Conservation (phyloP, 352 stramenopile species). For the Phytophthora vignae region DNA sequence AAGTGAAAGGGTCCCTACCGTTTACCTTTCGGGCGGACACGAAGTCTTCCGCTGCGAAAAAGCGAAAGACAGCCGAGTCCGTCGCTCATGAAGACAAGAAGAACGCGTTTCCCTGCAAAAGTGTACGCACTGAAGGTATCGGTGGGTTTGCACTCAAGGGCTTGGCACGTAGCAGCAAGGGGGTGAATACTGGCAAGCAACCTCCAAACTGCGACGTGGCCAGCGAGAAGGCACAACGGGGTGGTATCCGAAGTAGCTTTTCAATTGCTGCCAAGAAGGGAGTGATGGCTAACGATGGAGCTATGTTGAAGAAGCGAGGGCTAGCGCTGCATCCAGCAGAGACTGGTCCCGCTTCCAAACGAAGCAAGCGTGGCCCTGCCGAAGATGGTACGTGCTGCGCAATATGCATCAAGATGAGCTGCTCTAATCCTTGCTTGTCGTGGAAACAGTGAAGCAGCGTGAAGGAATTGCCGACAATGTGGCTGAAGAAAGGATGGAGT, state of each 20-base stretch:
- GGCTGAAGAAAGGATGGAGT: neutral
- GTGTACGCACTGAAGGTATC: neutral
- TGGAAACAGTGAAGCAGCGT: slow-evolving; percentile 1
- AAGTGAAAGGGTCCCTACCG: slow-evolving; percentile 11
- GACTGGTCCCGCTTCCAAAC: slow-evolving; percentile 21
- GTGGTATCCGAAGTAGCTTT: slow-evolving; percentile 1
- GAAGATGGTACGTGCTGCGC: slow-evolving; percentile 19
- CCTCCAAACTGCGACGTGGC: neutral
- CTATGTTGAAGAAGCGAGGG: slow-evolving; percentile 30
- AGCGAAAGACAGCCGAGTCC: slow-evolving; percentile 28
- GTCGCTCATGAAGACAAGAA: slow-evolving; percentile 8
- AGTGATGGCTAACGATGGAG: slow-evolving; percentile 13
- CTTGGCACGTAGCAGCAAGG: slow-evolving; percentile 3
- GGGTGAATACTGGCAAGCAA: slow-evolving; percentile 12
- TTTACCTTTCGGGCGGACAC: slow-evolving; percentile 35
- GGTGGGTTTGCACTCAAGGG: slow-evolving; percentile 14
- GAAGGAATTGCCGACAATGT: neutral
- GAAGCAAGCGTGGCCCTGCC: slow-evolving; percentile 11
- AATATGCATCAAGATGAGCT: neutral
- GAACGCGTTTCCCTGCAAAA: slow-evolving; percentile 24
- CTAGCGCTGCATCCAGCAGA: slow-evolving; percentile 20
- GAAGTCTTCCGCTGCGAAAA: slow-evolving; percentile 33
- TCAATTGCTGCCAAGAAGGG: slow-evolving; percentile 7
- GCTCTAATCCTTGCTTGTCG: slow-evolving; percentile 12
- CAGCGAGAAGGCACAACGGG: neutral